Evolutionary conservation across 768 basidiomycete genomes (phyloP), one percentile per base, ranked within the genome.

Genomic region (Steccherinum ochraceum): DNA sequence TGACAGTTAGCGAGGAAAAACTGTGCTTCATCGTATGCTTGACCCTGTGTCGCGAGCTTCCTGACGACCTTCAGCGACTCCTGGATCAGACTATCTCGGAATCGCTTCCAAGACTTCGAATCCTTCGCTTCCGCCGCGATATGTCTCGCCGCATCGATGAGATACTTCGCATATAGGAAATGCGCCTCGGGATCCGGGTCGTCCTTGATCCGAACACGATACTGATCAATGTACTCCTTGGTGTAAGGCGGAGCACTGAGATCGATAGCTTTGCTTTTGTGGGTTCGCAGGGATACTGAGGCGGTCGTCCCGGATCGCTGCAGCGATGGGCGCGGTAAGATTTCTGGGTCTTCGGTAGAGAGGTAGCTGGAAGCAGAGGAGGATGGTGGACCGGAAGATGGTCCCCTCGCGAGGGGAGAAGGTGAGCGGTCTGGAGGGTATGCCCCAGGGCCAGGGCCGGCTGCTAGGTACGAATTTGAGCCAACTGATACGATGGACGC

Each of bases 141-240:
- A 67, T 93, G 86, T 71, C 90, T 93, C 12, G 96, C 96, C 24
- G 96, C 96, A 61, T 98, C 96, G 64, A 99, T 93, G 52, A 99
- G 83, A 66, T 98, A 99, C 70, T 95, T 97, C n/a, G 94, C 91
- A 64, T 96, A 99, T 21, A 87, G 73, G 67, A 97, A 98, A 65
- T 98, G 96, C 21, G 94, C 91, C 67, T 98, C 96, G 0, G 95
- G 95, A 65, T 99, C 96, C 2, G 94, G 94, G 67, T 99, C 96
- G 24, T 82, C 86, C 69, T 98, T 98, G 72, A 99, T 96, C 48
- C 96, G 84, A 51, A 89, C 86, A 18, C 96, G 89, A 70, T 99
- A 99, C 64, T 96, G 87, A 63, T 99, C 96, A 58, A 99, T 93
- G 64, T 94, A 96, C 60, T 93, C 86, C 64, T 93, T 94, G 16